These are phyloP conservation scores for Cutaneotrichosporon sp. DNA, from an alignment of 1,284 basidiomycete genomes.

Conservation along the genomic window DNA sequence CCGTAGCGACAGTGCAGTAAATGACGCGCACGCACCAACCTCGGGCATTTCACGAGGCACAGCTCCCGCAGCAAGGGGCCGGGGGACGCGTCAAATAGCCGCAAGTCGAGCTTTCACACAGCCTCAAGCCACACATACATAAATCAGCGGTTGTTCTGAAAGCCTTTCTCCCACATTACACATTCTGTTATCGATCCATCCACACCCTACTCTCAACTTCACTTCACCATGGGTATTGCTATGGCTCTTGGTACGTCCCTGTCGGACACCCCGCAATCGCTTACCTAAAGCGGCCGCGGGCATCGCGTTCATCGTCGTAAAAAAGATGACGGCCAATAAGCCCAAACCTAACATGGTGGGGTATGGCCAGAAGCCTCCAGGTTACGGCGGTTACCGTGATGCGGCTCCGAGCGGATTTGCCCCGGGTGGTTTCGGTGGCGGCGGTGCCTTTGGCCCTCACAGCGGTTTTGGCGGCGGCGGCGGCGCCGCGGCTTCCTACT, in stretches of 20 bases:
- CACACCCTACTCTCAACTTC: not conserved
- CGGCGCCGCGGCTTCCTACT: constrained; percentile 2
- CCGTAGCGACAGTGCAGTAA: no score
- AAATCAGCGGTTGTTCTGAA: no score
- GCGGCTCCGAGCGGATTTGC: not conserved
- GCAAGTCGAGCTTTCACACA: no score
- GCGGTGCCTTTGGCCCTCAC: not conserved
- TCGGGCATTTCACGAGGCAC: no score
- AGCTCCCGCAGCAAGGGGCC: no score
- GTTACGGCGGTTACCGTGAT: not conserved
- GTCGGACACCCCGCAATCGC: not conserved
- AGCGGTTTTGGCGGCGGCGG: not conserved
- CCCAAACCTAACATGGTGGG: constrained; percentile 2
- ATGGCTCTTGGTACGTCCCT: constrained; percentile 7
- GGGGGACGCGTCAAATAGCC: no score
- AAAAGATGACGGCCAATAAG: constrained; percentile 16
- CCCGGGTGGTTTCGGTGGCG: constrained; percentile 1
- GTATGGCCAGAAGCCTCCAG: constrained; percentile 5
- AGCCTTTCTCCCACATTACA: not conserved
- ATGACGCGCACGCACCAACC: no score
- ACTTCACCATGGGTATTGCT: constrained; percentile 14
- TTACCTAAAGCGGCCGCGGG: constrained; percentile 9
- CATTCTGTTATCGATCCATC: not conserved
- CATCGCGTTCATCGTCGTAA: constrained; percentile 17
- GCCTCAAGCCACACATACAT: no score